phyloP scores from a whole-genome alignment of 352 stramenopile species.

The Poterioochromonas sp. region DNA sequence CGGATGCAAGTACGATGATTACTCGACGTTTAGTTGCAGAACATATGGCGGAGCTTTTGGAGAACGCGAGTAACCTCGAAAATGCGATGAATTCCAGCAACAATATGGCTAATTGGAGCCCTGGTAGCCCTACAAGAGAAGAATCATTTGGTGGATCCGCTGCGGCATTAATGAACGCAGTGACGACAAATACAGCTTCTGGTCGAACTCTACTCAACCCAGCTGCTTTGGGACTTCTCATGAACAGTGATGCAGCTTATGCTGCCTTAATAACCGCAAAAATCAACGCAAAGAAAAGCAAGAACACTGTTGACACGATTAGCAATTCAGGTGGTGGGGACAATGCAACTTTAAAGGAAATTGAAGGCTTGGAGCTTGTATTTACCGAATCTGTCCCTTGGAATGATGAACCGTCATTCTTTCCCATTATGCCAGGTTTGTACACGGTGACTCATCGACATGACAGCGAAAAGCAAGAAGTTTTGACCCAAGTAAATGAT shows the following conservation, averaged over 20 bases:
- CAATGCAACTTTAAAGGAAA: not conserved
- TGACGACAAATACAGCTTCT: too few species aligned
- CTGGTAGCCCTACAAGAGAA: too few species aligned
- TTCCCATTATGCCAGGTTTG: not conserved
- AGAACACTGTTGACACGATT: not conserved
- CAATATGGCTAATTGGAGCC: too few species aligned
- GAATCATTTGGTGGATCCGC: too few species aligned
- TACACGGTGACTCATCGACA: not conserved
- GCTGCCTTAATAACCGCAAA: too few species aligned
- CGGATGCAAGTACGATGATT: not conserved
- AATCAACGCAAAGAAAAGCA: too few species aligned
- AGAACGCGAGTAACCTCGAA: too few species aligned
- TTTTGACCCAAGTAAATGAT: not conserved
- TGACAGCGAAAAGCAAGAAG: constrained; percentile 5
- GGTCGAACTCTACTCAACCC: too few species aligned
- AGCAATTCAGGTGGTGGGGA: not conserved
- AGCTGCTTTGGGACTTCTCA: too few species aligned
- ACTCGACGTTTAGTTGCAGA: not conserved
- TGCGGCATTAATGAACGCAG: too few species aligned
- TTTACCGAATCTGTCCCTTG: not conserved
- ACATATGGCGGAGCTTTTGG: not conserved
- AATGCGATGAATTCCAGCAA: too few species aligned
- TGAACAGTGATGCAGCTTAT: too few species aligned
- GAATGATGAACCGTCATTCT: not conserved
- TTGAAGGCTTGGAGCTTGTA: not conserved